phyloP scores from a whole-genome alignment of 169 alveolate species.

The Plasmodium fragile region DNA sequence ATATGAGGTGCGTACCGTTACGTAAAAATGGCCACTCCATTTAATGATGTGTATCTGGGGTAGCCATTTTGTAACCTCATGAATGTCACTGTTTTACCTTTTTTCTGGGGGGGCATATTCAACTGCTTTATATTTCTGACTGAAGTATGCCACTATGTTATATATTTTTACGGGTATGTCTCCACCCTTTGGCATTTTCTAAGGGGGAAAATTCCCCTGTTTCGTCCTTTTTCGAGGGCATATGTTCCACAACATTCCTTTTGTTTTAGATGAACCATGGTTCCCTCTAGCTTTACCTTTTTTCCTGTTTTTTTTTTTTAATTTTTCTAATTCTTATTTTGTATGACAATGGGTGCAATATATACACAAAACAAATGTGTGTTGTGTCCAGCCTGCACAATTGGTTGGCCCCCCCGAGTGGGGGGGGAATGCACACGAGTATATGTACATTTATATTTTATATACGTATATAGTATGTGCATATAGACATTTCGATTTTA shows the following conservation, averaged over 20 bases:
- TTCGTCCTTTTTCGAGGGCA: background rate
- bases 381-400: background rate
- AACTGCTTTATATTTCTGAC: background rate
- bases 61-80: background rate
- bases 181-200: background rate
- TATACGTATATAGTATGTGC: background rate
- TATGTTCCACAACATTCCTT: background rate
- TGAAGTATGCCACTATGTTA: background rate
- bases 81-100: background rate
- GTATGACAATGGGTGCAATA: background rate
- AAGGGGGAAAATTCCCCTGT: background rate
- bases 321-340: background rate
- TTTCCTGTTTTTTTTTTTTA: background rate
- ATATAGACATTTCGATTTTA: background rate
- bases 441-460: background rate
- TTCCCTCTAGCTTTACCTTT: background rate
- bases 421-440: background rate
- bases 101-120: background rate
- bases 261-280: background rate
- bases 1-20: background rate
- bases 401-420: background rate
- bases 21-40: background rate
- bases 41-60: background rate
- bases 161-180: background rate
- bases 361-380: background rate